Conservation (phyloP, 2,329 filamentous ascomycete genomes). For the Corinectria fuckeliana region DNA sequence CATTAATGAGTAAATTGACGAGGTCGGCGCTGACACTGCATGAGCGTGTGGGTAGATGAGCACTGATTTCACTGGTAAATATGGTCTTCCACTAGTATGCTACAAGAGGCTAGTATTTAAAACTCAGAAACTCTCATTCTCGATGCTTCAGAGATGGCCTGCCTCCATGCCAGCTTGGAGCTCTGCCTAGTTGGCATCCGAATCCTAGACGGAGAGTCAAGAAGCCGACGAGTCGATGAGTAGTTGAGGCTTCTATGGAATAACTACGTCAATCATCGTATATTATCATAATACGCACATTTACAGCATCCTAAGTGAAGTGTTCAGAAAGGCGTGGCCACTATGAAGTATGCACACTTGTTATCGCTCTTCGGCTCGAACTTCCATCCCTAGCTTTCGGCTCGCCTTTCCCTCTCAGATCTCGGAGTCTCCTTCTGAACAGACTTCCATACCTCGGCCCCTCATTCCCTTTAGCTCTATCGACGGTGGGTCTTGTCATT, state of each 20-base stretch:
- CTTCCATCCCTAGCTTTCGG: background rate
- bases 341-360: too few species aligned
- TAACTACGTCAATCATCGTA: too few species aligned
- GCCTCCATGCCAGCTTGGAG: conserved; percentile 28
- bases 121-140: background rate
- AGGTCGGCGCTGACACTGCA: too few species aligned
- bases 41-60: conserved; percentile 51
- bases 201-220: conserved; percentile 36
- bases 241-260: too few species aligned
- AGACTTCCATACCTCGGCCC: background rate
- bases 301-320: background rate
- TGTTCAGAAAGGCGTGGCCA: background rate
- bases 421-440: background rate
- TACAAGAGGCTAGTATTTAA: conserved; percentile 48
- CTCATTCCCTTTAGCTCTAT: background rate
- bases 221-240: too few species aligned
- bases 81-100: conserved; percentile 38
- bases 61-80: conserved; percentile 37
- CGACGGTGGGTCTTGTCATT: too few species aligned
- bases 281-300: too few species aligned
- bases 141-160: conserved; percentile 20
- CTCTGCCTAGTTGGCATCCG: conserved; percentile 32
- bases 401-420: background rate
- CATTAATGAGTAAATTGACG: too few species aligned
- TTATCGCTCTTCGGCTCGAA: background rate